Evolutionary conservation across 208 protist genomes (phyloP), one percentile per base, ranked within the genome.

Genomic region (Porcisia hertigi): DNA sequence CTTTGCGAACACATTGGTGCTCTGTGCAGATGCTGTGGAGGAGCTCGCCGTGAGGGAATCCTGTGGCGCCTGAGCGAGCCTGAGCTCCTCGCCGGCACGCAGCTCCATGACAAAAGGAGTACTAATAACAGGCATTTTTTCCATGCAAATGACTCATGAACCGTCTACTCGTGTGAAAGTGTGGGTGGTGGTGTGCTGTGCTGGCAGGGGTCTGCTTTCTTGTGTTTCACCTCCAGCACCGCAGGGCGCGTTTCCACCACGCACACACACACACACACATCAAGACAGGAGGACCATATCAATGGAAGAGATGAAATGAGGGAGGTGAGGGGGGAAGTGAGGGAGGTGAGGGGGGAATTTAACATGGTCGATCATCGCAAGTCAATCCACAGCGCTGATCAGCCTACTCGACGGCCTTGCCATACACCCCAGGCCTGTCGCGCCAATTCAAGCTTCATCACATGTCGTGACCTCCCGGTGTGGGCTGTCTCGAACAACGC

Each of bases 81-180:
- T 71, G 30, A 92, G 71, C 58, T 87, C 78, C 78, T 89, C 86
- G 4, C 73, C 79, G 43, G 80, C 75, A 36, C 58, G 80, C 41
- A 92, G 77, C 69, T 87, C 81, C 64, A 85, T 85, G 8, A 87
- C 45, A 62, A 90, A 92, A 0, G 88, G 88, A 0, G 84, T 89
- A 25, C 81, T 81, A 41, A 92, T 78, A 0, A 64, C 66, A 8
- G 88, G 85, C 88, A 92, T 91, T n/a, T 7, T 60, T 71, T 71
- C 30, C 30, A 30, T 30, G 30, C 30, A 30, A 30, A 30, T 30
- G 0, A 30, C 0, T 30, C 30, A 30, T 30, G 30, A 30, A 30
- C 20, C 11, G 5, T 52, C 11, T 52, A 14, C 11, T 52, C 11
- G 11, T 16, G 25, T 30, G 20, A 39, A 43, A 45, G 60, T 65